A percentile compares a stretch with the other conserved stretches of the same genome.
These are phyloP conservation scores for Chalciporus piperatus DNA, from an alignment of 768 basidiomycete genomes.

Conservation along the genomic window DNA sequence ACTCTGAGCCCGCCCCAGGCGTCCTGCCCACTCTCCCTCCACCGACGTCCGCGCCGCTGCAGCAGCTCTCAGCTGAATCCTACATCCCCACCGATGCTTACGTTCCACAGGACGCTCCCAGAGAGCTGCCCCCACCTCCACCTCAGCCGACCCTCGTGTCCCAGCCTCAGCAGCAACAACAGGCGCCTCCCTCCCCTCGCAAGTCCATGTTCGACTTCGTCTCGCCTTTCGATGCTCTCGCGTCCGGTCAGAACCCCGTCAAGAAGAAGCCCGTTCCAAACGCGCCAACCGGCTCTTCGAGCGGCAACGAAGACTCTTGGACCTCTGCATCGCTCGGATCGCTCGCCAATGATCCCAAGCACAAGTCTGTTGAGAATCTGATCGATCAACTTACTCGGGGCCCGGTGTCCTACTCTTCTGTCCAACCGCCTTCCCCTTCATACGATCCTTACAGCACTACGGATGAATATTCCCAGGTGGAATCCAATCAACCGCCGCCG, in stretches of 20 bases:
- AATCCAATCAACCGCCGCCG: slow-evolving; percentile 23
- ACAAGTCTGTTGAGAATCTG: slow-evolving; percentile 81
- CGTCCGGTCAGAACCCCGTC: slow-evolving; percentile 39
- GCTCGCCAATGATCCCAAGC: slow-evolving; percentile 50
- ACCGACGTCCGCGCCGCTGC: slow-evolving; percentile 49
- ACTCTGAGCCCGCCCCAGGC: slow-evolving; percentile 45
- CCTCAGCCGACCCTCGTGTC: slow-evolving; percentile 22
- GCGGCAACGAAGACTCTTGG: slow-evolving; percentile 62
- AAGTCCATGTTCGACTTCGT: slow-evolving; percentile 85
- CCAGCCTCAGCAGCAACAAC: slow-evolving; percentile 32
- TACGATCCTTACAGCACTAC: slow-evolving; percentile 37
- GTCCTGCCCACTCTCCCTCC: slow-evolving; percentile 30
- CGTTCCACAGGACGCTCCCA: slow-evolving; percentile 23
- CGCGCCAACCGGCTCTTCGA: slow-evolving; percentile 38
- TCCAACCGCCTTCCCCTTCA: slow-evolving; percentile 38
- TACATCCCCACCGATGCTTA: slow-evolving; percentile 43
- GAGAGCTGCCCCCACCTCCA: slow-evolving; percentile 23
- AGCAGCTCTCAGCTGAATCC: slow-evolving; percentile 14
- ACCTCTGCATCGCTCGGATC: slow-evolving; percentile 31
- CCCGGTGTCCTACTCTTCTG: slow-evolving; percentile 32
- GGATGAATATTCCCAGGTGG: slow-evolving; percentile 47
- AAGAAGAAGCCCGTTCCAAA: slow-evolving; percentile 73
- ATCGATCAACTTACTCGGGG: slow-evolving; percentile 66
- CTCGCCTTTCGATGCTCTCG: slow-evolving; percentile 80
- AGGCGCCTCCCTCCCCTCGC: slow-evolving; percentile 61